Conservation (phyloP, 345 rosid species). For the Euphorbia tirucalli region DNA sequence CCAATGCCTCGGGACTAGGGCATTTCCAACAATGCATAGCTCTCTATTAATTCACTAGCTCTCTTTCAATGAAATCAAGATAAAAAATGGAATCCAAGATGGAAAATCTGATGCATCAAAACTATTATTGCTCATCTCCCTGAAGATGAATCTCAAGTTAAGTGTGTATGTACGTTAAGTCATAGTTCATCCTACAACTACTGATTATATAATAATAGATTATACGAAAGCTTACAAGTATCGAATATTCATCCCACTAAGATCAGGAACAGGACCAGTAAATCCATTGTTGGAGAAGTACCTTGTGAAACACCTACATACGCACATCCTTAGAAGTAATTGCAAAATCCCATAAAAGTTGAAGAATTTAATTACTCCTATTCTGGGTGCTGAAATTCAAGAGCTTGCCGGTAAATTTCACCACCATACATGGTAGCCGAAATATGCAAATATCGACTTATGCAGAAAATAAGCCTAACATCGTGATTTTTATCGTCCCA, state of each 20-base stretch:
- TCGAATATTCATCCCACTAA: conserved; percentile 49
- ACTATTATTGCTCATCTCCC: conserved; percentile 81
- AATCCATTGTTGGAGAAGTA: conserved; percentile 65
- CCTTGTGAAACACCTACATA: too few relatives aligned
- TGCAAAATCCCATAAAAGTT: too few relatives aligned
- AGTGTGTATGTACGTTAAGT: neutral
- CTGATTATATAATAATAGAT: neutral
- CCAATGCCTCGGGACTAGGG: too few relatives aligned
- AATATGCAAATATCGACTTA: too few relatives aligned
- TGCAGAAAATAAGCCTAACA: too few relatives aligned
- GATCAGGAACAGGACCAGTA: conserved; percentile 60
- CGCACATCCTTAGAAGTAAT: too few relatives aligned
- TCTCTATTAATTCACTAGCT: neutral
- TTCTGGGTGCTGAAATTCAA: too few relatives aligned
- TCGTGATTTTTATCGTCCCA: too few relatives aligned
- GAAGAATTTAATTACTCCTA: too few relatives aligned
- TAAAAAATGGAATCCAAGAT: conserved; percentile 44
- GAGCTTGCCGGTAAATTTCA: too few relatives aligned
- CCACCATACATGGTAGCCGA: too few relatives aligned
- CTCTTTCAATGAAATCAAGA: neutral
- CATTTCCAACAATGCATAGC: too few relatives aligned
- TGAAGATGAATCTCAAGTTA: conserved; percentile 29
- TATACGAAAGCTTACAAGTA: conserved; percentile 54
- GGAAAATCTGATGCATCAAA: conserved; percentile 52
- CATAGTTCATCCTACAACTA: neutral